Percentiles rank a stretch among this genome's conserved stretches.
phyloP scores from a whole-genome alignment of 2,329 filamentous ascomycete species.

The Lojkania enalia region DNA sequence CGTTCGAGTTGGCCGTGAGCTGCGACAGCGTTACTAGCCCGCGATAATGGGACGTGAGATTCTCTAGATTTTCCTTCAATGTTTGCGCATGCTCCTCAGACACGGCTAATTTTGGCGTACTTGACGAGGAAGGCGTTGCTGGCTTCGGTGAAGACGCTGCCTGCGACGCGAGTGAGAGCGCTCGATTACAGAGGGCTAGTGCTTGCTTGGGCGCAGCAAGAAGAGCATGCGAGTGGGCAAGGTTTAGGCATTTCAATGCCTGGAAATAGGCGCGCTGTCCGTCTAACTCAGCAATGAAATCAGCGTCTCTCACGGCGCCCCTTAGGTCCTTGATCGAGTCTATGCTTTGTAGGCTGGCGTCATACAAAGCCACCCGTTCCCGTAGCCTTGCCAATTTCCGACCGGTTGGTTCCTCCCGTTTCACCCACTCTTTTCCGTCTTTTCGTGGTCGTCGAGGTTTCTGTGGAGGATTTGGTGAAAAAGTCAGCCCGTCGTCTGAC shows the following conservation, averaged over 20 bases:
- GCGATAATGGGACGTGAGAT: conserved; percentile 77
- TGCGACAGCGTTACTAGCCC: conserved; percentile 83
- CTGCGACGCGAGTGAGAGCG: conserved; percentile 62
- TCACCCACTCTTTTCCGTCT: conserved; percentile 50
- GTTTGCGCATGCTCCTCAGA: conserved; percentile 60
- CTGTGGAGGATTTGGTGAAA: conserved; percentile 56
- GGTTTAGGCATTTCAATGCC: conserved; percentile 83
- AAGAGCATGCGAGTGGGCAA: conserved; percentile 82
- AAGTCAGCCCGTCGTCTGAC: conserved; percentile 72
- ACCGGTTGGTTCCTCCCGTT: conserved; percentile 68
- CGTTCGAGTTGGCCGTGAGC: conserved; percentile 55
- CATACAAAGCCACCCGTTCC: conserved; percentile 87
- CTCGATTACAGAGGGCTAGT: conserved; percentile 79
- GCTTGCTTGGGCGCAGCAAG: conserved; percentile 74
- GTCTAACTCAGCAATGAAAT: conserved; percentile 76
- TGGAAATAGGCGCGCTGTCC: conserved; percentile 82
- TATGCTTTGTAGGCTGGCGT: conserved; percentile 86
- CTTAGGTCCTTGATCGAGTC: conserved; percentile 87
- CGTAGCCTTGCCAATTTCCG: conserved; percentile 78
- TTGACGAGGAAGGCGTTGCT: conserved; percentile 34
- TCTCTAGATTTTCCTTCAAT: conserved; percentile 65
- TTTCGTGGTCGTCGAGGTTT: conserved; percentile 57
- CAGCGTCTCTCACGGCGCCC: conserved; percentile 82
- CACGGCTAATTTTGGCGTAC: conserved; percentile 70
- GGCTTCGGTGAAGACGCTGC: conserved; percentile 50